Base-by-base conservation (phyloP, 805 yeast genomes). In the Metschnikowia rubicola region DNA sequence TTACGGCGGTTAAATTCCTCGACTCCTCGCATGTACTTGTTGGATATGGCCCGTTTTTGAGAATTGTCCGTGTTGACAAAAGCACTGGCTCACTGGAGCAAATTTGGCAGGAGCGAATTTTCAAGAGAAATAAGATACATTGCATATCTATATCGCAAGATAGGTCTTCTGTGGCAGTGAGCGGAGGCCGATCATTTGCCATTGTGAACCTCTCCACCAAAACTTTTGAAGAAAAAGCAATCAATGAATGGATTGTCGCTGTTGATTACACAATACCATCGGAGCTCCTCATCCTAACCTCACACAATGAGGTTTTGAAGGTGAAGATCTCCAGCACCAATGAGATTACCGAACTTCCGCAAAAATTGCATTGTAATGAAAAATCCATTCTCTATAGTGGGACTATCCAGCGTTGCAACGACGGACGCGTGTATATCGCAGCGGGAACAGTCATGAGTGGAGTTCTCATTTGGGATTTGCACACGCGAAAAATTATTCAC, bases 391-490 rank as follows among this genome's bases (percentile, higher is more conserved):
- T 94, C 32, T 94, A 94, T 62, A 88, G 96, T 6, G 99, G 98
- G 0, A 75, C 88, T 2, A 78, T 92, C 34, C 74, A 73, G 44
- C 76, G 76, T 0, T 54, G 78, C 13, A 48, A 63, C 3, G 61
- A 64, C 10, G 71, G 67, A 6, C 63, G 65, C 33, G 77, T 84
- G 0, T 61, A 77, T 4, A 74, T 89, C 11, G 89, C 89, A 28
- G 91, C 97, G 0, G 99, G 99, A 21, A 92, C 99, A 0, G 97
- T 92, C 2, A 83, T 91, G 83, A 84, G 84, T 40, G 96, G 97
- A 11, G 83, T 88, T 2, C 68, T 87, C 3, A 69, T 90, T 2
- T 92, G 98, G 98, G 81, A 81, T 39, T 59, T 81, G 21, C 62
- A 63, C 34, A 61, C 68, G 6, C 52, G 66, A 1, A 37, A 68